phyloP scores from a whole-genome alignment of 495 filamentous ascomycete genomes.

The Penicillium chermesinum region DNA sequence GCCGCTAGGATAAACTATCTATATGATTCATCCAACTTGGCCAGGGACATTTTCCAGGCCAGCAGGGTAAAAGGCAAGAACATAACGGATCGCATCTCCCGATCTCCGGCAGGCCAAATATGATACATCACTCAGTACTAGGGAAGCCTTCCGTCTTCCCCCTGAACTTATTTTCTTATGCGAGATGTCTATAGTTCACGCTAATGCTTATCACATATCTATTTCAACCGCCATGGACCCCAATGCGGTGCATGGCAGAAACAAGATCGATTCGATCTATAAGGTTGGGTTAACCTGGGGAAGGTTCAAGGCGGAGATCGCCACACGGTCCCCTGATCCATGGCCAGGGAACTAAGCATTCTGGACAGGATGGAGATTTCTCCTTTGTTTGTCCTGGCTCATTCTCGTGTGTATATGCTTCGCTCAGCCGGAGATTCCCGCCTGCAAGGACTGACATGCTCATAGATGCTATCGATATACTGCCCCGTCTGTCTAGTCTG shows the following conservation, averaged over 20 bases:
- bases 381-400: background rate
- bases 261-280: background rate
- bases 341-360: background rate
- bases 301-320: background rate
- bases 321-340: background rate
- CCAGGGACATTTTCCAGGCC: background rate
- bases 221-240: background rate
- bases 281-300: background rate
- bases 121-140: constrained; percentile 17
- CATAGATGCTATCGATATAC: background rate
- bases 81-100: constrained; percentile 9
- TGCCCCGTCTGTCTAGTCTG: background rate
- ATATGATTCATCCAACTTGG: constrained; percentile 18
- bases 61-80: background rate
- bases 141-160: constrained; percentile 10
- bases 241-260: background rate
- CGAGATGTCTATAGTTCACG: background rate
- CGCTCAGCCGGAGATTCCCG: background rate
- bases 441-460: background rate
- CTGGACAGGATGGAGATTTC: background rate
- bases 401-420: background rate
- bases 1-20: constrained; percentile 18
- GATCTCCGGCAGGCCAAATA: constrained; percentile 19
- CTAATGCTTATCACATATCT: background rate
- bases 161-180: background rate